Evolutionary conservation across 2,329 filamentous ascomycete species (phyloP).

Genomic region (Colletotrichum nymphaeae): DNA sequence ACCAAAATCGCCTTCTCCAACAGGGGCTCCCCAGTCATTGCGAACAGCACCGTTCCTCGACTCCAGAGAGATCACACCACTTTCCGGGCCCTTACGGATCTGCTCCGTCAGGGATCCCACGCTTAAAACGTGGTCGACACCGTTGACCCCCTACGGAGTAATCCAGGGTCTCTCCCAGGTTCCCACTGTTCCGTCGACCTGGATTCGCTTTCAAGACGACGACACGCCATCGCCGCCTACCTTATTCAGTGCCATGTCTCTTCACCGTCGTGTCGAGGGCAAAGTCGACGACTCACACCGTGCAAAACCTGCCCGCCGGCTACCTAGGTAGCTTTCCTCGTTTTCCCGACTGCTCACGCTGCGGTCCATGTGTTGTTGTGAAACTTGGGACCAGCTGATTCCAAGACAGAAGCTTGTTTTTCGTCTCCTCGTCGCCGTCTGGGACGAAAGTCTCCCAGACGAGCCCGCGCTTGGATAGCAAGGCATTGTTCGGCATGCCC

Average conservation of each 20-base stretch:
- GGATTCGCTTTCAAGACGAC: not conserved
- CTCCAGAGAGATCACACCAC: constrained; percentile 33
- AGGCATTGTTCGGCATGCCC: not conserved
- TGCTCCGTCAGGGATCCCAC: constrained; percentile 9
- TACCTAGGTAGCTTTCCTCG: not conserved
- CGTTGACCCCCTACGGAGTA: not conserved
- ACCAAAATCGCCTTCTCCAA: not conserved
- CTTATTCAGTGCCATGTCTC: not conserved
- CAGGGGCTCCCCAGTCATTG: not conserved
- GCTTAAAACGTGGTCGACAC: constrained; percentile 8
- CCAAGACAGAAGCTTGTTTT: constrained; percentile 24
- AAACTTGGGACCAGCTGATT: constrained; percentile 21
- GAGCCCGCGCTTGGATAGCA: not conserved
- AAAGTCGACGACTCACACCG: not conserved
- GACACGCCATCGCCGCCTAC: not conserved
- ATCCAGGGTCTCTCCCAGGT: not conserved
- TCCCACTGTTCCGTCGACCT: not conserved
- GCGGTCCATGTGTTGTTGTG: constrained; percentile 5
- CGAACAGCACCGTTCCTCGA: constrained; percentile 1
- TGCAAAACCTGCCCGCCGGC: not conserved
- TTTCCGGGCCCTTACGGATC: constrained; percentile 27
- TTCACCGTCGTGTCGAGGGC: not conserved
- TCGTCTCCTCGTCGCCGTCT: not conserved
- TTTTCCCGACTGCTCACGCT: not conserved
- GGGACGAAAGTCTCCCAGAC: not conserved